Evolutionary conservation across 2,329 filamentous ascomycete species (phyloP).

Genomic region (Tolypocladium tundrense): DNA sequence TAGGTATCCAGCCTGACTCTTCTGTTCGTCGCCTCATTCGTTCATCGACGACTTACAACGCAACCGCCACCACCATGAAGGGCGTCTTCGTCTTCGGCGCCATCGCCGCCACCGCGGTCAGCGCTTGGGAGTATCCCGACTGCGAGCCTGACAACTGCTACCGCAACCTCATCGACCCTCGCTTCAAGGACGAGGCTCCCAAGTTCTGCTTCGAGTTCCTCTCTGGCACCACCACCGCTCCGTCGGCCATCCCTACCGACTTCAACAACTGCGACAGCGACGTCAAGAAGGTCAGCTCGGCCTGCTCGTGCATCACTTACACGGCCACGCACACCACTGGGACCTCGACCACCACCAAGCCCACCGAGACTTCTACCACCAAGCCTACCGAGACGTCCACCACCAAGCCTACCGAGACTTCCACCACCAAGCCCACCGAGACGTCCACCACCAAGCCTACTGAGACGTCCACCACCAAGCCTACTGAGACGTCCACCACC

Average conservation of each 20-base stretch:
- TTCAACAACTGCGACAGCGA: constrained; percentile 18
- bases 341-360: neutral
- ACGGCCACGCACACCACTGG: constrained; percentile 17
- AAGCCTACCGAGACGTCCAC: neutral
- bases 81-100: constrained; percentile 17
- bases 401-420: neutral
- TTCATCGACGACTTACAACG: neutral
- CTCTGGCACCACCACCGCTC: constrained; percentile 14
- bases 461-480: too few species aligned
- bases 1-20: neutral
- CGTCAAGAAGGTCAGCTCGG: constrained; percentile 15
- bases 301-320: constrained; percentile 28
- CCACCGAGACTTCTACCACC: constrained; percentile 6
- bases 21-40: neutral
- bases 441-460: too few species aligned
- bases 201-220: constrained; percentile 23
- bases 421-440: neutral
- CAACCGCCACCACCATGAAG: constrained; percentile 21
- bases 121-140: constrained; percentile 16
- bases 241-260: constrained; percentile 17
- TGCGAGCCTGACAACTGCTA: constrained; percentile 25
- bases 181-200: constrained; percentile 17
- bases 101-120: constrained; percentile 18
- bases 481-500: too few species aligned
- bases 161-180: constrained; percentile 21